Percentiles rank a stretch among this genome's conserved stretches.
These are phyloP conservation scores for Phialophora macrospora DNA, from an alignment of 2,329 filamentous ascomycete genomes.

Conservation along the genomic window DNA sequence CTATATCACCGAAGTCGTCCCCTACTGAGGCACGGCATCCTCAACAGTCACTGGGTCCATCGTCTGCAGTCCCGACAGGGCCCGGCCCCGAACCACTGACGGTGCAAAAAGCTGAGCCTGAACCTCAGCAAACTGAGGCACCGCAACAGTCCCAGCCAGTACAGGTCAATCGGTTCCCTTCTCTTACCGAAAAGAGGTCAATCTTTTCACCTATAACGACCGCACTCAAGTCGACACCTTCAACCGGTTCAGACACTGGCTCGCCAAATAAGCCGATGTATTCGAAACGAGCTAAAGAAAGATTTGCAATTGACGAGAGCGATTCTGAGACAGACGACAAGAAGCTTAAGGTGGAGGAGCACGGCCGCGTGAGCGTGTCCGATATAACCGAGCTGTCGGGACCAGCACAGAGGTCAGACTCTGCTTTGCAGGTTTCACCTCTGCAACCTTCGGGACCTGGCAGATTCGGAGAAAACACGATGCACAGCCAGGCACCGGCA, in stretches of 20 bases:
- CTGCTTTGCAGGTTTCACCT: constrained; percentile 69
- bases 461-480: constrained; percentile 72
- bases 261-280: constrained; percentile 34
- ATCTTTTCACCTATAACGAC: constrained; percentile 34
- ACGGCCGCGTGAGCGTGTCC: constrained; percentile 30
- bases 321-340: constrained; percentile 37
- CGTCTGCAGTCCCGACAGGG: constrained; percentile 27
- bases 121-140: constrained; percentile 14
- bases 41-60: constrained; percentile 28
- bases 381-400: constrained; percentile 33
- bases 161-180: constrained; percentile 36
- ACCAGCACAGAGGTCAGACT: constrained; percentile 66
- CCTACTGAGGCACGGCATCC: constrained; percentile 36
- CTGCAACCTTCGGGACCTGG: constrained; percentile 53
- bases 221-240: constrained; percentile 33
- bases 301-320: constrained; percentile 38
- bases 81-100: constrained; percentile 29
- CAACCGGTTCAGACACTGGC: constrained; percentile 23
- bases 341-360: constrained; percentile 25
- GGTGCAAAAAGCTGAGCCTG: constrained; percentile 30
- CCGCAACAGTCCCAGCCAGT: constrained; percentile 15
- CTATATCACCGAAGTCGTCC: constrained; percentile 42
- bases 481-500: constrained; percentile 66
- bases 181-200: constrained; percentile 37
- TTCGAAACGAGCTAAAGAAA: constrained; percentile 36